Conservation (phyloP, 768 basidiomycete genomes). For the Rhodotorula taiwanensis region DNA sequence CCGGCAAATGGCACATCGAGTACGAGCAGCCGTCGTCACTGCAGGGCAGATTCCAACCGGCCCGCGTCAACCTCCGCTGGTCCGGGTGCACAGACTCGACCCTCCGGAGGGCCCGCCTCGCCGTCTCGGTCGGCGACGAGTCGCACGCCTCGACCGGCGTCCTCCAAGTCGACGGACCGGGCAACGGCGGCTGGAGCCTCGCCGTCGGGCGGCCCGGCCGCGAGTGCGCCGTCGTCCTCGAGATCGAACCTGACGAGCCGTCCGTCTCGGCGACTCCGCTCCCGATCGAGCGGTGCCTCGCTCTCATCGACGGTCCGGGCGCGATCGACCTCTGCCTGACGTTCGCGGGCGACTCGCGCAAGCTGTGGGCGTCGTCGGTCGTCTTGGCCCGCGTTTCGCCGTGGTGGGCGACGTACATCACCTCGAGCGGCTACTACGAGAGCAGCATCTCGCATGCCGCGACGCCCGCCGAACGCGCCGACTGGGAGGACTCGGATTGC, state of each 20-base stretch:
- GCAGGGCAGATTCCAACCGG: background rate
- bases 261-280: too few species aligned
- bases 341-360: constrained; percentile 1
- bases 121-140: background rate
- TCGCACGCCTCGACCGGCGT: background rate
- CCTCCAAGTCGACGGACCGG: background rate
- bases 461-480: background rate
- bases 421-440: constrained; percentile 5
- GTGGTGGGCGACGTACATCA: constrained; percentile 7
- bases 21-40: background rate
- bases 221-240: background rate
- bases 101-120: background rate
- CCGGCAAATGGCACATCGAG: background rate
- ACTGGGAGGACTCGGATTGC: constrained; percentile 3
- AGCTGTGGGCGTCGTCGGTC: constrained; percentile 5
- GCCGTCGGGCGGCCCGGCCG: background rate
- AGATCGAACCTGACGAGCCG: background rate
- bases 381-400: constrained; percentile 9
- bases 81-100: background rate
- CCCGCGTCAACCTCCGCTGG: background rate
- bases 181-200: background rate
- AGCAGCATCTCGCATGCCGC: background rate
- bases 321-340: constrained; percentile 20
- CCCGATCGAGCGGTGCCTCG: background rate
- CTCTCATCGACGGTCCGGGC: constrained; percentile 1